These are phyloP conservation scores for Penicillium sp. DNA, from an alignment of 2,329 filamentous ascomycete genomes.

Conservation along the genomic window DNA sequence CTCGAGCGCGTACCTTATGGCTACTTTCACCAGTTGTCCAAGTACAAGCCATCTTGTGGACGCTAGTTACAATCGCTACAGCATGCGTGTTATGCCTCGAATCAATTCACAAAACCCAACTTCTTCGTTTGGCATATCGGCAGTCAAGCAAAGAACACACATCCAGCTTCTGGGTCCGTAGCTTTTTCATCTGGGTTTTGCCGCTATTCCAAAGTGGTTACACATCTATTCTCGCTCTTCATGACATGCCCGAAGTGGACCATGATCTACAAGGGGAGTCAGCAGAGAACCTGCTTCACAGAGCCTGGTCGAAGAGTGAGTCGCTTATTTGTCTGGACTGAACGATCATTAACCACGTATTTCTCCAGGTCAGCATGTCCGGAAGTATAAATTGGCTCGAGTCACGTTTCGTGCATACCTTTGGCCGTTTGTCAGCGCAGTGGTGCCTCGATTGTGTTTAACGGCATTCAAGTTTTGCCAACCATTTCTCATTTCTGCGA, in stretches of 20 bases:
- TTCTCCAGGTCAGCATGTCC: not conserved
- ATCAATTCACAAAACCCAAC: slow-evolving; percentile 46
- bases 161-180: slow-evolving; percentile 54
- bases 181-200: slow-evolving; percentile 58
- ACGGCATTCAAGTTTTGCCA: slow-evolving; percentile 35
- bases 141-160: slow-evolving; percentile 53
- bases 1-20: slow-evolving; percentile 20
- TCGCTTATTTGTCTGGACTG: not conserved
- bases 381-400: slow-evolving; percentile 16
- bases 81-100: slow-evolving; percentile 49
- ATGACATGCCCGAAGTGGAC: slow-evolving; percentile 51
- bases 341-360: not conserved
- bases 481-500: slow-evolving; percentile 38
- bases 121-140: slow-evolving; percentile 41
- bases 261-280: slow-evolving; percentile 7
- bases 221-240: slow-evolving; percentile 46
- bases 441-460: slow-evolving; percentile 36
- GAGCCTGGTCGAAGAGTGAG: slow-evolving; percentile 22
- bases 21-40: slow-evolving; percentile 20
- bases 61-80: slow-evolving; percentile 45
- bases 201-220: slow-evolving; percentile 53
- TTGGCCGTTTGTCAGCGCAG: slow-evolving; percentile 25
- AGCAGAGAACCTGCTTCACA: slow-evolving; percentile 9
- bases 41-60: slow-evolving; percentile 19
- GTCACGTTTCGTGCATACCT: slow-evolving; percentile 23